Base-by-base conservation (phyloP, 192 early-diverging fungal genomes). In the Endogone sp. region DNA sequence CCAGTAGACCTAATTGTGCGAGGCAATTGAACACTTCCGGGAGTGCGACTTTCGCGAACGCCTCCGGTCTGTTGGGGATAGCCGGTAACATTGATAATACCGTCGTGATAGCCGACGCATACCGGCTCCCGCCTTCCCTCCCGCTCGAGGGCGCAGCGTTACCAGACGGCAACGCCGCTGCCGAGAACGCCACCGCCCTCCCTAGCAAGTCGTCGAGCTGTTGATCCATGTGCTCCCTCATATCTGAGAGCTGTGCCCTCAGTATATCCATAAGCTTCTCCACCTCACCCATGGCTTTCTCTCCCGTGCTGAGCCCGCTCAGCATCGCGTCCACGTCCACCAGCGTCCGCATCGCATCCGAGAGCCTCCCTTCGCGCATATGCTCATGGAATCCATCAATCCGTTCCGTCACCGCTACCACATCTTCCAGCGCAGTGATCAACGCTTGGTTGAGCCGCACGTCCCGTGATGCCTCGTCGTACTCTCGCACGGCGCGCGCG, bases 1-100 rank as follows among this genome's bases (percentile, higher is more conserved):
- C 29, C 16, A 71, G 30, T 13, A 71, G 29, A 0, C 60, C 63
- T 21, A 71, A 57, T 54, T 60, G 21, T 10, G 64, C n/a, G 22
- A 71, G 55, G 29, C 55, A 66, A 3, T 58, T 28, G 10, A 71
- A 60, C 3, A 65, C 24, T 4, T 57, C 25, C 3, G 16, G 16
- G 37, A 49, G 37, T 6, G 37, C 16, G 16, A 49, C 16, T 6
- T 49, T 6, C 37, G 16, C 37, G 37, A 16, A 49, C 16, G 37
- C 37, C 37, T 6, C 16, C 37, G 37, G 37, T 11, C 37, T 49
- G 37, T 6, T 1, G 37, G 37, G 6, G 37, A 16, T 16, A 16
- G 37, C 6, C 37, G 37, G 37, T 11, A 49, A 49, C 37, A 6
- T 49, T 49, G 37, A 49, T 11, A 49, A 16, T 6, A 49, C 37